Base-by-base conservation (phyloP, 345 rosid species). In the Salix brachista region DNA sequence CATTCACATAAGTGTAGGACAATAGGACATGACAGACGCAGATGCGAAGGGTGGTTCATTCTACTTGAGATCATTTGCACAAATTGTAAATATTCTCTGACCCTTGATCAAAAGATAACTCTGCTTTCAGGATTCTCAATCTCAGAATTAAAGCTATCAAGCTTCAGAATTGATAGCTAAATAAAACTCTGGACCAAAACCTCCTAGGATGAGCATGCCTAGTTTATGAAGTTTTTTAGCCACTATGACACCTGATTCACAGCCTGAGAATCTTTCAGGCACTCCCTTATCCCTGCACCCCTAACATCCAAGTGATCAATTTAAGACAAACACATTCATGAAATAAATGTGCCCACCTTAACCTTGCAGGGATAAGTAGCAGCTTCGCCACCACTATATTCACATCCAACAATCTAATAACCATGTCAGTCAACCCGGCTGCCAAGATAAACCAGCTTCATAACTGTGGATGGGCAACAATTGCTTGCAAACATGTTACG, bases 311-410 rank as follows among this genome's bases (percentile, higher is more conserved):
- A 84, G 77, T 73, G 87, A 85, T 86, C 93, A 79, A 88, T 85
- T 87, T 82, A 91, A 89, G 87, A 90, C 84, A 82, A 36, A 91
- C 91, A 91, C 90, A 89, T 91, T 90, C 93, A 85, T 80, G 86
- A 81, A 78, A 89, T 82, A 91, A 90, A 90, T 90, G 92, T 92
- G 96, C 97, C 97, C 97, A 92, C 97, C 97, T 94, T 92, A 91
- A 89, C 89, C 84, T 86, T 85, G 92, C 97, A 92, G 99, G 97
- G 97, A 95, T 93, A 91, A 91, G 94, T 90, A 90, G 84, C 88
- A 81, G 82, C 87, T 65, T 77, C 87, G 79, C 79, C 87, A 80
- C 73, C 86, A 80, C 72, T 86, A 81, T 67, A 77, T 80, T 80
- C 74, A 78, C 60, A 73, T 79, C 78, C 91, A 83, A 83, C 75